Evolutionary conservation across 208 protist species (phyloP).

Genomic region (Leishmania martiniquensis): DNA sequence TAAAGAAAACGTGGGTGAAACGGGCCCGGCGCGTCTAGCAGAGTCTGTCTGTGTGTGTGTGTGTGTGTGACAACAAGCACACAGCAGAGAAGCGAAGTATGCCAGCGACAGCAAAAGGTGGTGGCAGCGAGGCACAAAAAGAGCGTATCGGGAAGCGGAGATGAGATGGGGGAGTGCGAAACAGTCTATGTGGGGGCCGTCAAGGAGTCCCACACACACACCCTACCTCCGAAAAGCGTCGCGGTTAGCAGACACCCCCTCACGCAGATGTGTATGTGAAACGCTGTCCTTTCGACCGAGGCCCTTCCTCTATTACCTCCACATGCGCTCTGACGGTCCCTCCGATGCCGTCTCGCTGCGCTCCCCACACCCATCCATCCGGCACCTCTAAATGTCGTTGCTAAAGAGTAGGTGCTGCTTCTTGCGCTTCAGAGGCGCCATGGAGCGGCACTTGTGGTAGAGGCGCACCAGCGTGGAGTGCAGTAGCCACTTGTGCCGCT

Average conservation of each 20-base stretch:
- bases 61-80: background rate
- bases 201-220: too few species aligned
- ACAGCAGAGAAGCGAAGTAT: background rate
- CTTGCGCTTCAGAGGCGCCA: conserved; percentile 89
- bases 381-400: conserved; percentile 65
- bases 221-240: background rate
- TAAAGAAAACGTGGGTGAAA: background rate
- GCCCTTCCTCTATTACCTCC: background rate
- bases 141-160: background rate
- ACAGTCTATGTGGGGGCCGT: background rate
- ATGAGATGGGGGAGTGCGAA: background rate
- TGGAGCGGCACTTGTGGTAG: conserved; percentile 74
- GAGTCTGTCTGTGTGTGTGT: background rate
- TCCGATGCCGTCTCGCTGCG: background rate
- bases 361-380: background rate
- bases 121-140: background rate
- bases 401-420: conserved; percentile 90
- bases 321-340: background rate
- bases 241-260: background rate
- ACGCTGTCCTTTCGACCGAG: background rate
- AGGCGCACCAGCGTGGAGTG: conserved; percentile 59
- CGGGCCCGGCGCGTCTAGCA: background rate
- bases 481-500: conserved; percentile 72
- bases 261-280: background rate
- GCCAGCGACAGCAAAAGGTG: too few species aligned